A percentile compares a stretch with the other conserved stretches of the same genome.
Conservation (phyloP, 805 yeast species). For the Schwanniomyces sp. region DNA sequence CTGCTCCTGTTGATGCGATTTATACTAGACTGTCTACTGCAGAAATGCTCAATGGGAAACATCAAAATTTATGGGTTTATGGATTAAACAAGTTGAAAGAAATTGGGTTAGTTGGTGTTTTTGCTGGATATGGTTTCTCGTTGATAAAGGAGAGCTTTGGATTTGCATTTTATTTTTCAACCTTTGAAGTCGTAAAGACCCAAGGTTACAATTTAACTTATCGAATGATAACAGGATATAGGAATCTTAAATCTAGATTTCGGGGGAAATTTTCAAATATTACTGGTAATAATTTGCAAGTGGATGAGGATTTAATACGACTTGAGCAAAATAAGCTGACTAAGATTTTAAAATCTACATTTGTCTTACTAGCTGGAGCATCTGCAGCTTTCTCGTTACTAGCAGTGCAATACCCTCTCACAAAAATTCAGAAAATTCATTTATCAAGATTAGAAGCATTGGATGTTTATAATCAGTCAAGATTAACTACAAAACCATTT, state of each 20-base stretch:
- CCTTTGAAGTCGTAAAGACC: conserved; percentile 78
- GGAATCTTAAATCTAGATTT: conserved; percentile 34
- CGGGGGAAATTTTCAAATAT: conserved; percentile 10
- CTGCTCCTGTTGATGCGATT: conserved; percentile 92
- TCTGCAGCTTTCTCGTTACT: conserved; percentile 78
- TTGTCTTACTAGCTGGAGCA: conserved; percentile 81
- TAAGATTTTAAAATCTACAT: conserved; percentile 61
- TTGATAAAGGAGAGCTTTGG: conserved; percentile 77
- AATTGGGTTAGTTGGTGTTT: conserved; percentile 80
- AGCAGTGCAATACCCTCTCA: conserved; percentile 79
- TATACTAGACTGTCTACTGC: conserved; percentile 77
- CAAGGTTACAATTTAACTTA: conserved; percentile 54
- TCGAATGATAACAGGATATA: conserved; percentile 42
- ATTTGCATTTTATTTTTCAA: conserved; percentile 79
- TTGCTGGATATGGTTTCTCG: conserved; percentile 84
- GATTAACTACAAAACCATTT: conserved; percentile 27
- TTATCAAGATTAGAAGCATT: conserved; percentile 76
- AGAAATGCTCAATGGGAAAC: conserved; percentile 65
- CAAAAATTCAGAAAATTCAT: conserved; percentile 78
- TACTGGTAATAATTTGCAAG: conserved; percentile 9
- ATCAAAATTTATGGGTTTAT: conserved; percentile 75
- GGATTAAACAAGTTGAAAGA: conserved; percentile 66
- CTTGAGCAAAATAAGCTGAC: conserved; percentile 39
- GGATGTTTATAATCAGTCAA: conserved; percentile 55
- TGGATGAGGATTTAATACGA: conserved; percentile 21